These are phyloP conservation scores for Bonnemaisonia californica DNA, from an alignment of 31 red algal genomes.

Conservation along the genomic window DNA sequence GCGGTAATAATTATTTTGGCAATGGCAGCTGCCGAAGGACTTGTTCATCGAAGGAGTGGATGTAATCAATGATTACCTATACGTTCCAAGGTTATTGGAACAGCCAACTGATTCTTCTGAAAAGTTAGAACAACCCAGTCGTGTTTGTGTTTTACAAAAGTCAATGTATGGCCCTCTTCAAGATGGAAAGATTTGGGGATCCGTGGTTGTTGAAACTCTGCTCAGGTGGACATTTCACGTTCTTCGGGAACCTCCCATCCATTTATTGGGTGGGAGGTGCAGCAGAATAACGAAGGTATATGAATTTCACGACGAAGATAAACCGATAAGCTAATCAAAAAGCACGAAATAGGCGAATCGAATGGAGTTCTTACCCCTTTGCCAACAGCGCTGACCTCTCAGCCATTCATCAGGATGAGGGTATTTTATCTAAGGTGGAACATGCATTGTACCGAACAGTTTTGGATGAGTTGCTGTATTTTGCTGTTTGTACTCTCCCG, in stretches of 20 bases:
- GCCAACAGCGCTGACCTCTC: too few relatives aligned
- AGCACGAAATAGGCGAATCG: too few relatives aligned
- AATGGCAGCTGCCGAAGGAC: conserved; percentile 14
- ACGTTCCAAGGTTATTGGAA: conserved; percentile 13
- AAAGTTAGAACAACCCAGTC: conserved; percentile 6
- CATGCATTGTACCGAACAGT: too few relatives aligned
- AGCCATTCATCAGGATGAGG: too few relatives aligned
- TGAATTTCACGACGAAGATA: not conserved
- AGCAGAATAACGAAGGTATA: not conserved
- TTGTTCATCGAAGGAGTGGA: conserved; percentile 43
- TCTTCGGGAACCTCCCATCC: not conserved
- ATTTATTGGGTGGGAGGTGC: conserved; percentile 18
- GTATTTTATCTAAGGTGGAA: too few relatives aligned
- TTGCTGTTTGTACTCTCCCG: too few relatives aligned
- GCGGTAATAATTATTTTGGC: conserved; percentile 28
- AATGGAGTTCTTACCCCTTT: too few relatives aligned
- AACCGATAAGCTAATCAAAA: not conserved
- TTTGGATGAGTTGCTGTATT: too few relatives aligned
- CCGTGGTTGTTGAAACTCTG: conserved; percentile 15
- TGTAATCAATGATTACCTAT: conserved; percentile 23
- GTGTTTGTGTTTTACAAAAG: conserved; percentile 25
- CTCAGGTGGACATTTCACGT: conserved; percentile 14
- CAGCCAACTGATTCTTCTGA: conserved; percentile 42
- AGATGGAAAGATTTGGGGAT: conserved; percentile 29
- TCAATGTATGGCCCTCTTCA: conserved; percentile 18